phyloP scores from a whole-genome alignment of 2,329 filamentous ascomycete species.

The Calonectria multiphialidica region DNA sequence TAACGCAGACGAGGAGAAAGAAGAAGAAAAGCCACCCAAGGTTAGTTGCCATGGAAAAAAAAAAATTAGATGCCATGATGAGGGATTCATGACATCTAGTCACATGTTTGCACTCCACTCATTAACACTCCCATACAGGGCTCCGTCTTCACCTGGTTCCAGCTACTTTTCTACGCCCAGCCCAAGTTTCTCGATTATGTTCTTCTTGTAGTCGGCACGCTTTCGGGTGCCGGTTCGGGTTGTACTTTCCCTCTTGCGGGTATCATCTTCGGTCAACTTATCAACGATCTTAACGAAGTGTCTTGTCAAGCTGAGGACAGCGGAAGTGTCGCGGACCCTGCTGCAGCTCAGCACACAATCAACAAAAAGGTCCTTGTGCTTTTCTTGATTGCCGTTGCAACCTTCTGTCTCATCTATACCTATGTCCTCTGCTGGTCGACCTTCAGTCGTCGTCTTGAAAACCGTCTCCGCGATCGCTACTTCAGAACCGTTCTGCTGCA shows the following conservation, averaged over 20 bases:
- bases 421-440: constrained; percentile 75
- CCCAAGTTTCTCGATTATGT: constrained; percentile 57
- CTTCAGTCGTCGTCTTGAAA: constrained; percentile 72
- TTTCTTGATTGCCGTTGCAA: constrained; percentile 73
- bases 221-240: constrained; percentile 67
- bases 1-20: neutral
- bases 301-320: constrained; percentile 56
- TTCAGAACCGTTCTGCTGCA: constrained; percentile 69
- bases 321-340: constrained; percentile 35
- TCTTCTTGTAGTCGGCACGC: constrained; percentile 55
- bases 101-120: neutral
- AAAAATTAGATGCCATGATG: neutral
- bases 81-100: neutral
- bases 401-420: constrained; percentile 73
- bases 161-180: constrained; percentile 59
- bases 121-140: constrained; percentile 26
- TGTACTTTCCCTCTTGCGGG: constrained; percentile 73
- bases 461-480: constrained; percentile 72
- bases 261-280: constrained; percentile 73
- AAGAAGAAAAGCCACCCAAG: constrained; percentile 7
- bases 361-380: constrained; percentile 71
- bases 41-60: neutral
- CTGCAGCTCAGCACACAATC: constrained; percentile 55
- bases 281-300: constrained; percentile 70
- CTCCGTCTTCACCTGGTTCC: constrained; percentile 55